Evolutionary conservation across 2,329 filamentous ascomycete genomes (phyloP), one percentile per base, ranked within the genome.

Genomic region (Penicillium sp.): DNA sequence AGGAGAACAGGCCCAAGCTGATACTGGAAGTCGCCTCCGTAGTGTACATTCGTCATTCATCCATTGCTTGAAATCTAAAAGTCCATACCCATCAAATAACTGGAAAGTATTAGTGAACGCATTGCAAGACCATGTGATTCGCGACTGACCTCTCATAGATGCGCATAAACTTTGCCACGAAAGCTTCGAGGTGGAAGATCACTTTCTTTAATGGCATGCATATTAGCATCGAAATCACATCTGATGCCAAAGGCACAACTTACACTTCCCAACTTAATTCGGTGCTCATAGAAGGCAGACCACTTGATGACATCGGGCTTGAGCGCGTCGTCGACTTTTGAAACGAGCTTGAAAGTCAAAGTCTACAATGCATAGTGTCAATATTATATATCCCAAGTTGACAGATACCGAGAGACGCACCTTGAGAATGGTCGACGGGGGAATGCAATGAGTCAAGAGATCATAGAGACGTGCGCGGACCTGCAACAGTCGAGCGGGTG

Each of bases 91-190:
- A 95, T 91, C 47, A 69, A 50, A 42, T 68, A 69, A 41, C 67
- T 69, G 37, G 8, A 35, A 5, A 8, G 18, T 85, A 64, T 70
- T 58, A 71, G 31, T 16, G 6, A 34, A 18, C 77, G 54, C 44
- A 50, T 16, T n/a, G 3, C 10, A 32, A 11, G 22, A 10, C 5
- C 7, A 38, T 27, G 18, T 8, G n/a, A 8, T 9, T 16, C n/a
- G 22, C 37, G 39, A 44, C 74, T 54, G 82, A 94, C 82, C 89
- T 91, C 74, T 98, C 93, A 54, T 91, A 80, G 57, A 97, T 82
- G 59, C 91, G 82, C 91, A 98, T 97, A 67, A 97, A 95, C 74
- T 96, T 97, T 47, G 91, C 91, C 48, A 98, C 93, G 70, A 98
- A 98, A 3, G 93, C 93, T 71, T 98, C 94, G 3, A 98, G 75